Conservation (phyloP, 1,284 basidiomycete genomes). For the Schizophyllum commune region DNA sequence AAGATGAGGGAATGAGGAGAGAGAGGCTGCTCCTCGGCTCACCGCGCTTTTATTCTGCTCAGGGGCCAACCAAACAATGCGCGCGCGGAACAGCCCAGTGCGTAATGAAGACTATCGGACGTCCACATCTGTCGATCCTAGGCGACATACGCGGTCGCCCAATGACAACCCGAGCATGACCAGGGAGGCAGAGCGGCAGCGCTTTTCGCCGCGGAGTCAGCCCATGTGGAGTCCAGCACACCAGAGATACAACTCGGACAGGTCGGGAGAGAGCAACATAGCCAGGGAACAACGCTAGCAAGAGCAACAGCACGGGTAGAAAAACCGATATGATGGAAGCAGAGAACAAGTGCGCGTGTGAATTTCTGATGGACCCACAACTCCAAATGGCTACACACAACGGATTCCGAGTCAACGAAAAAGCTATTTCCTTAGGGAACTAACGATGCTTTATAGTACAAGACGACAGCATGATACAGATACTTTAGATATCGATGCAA, state of each 20-base stretch:
- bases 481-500: neutral
- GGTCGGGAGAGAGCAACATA: too few relatives aligned
- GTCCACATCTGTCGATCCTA: slow-evolving; percentile 28
- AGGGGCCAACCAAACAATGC: neutral
- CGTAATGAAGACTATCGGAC: slow-evolving; percentile 22
- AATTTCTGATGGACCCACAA: neutral
- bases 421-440: neutral
- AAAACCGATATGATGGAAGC: too few relatives aligned
- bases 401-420: neutral
- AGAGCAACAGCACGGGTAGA: too few relatives aligned
- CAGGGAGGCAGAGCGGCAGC: neutral
- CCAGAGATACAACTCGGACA: too few relatives aligned
- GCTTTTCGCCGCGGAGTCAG: too few relatives aligned
- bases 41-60: neutral
- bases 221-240: too few relatives aligned
- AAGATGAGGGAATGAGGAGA: slow-evolving; percentile 3
- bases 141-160: too few relatives aligned
- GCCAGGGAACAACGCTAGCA: too few relatives aligned
- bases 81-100: neutral
- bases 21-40: neutral
- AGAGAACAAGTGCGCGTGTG: neutral
- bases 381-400: neutral
- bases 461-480: neutral
- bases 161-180: slow-evolving; percentile 16
- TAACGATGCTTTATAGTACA: neutral